Evolutionary conservation across 2,329 filamentous ascomycete genomes (phyloP).

Genomic region (Aspergillus neotritici): DNA sequence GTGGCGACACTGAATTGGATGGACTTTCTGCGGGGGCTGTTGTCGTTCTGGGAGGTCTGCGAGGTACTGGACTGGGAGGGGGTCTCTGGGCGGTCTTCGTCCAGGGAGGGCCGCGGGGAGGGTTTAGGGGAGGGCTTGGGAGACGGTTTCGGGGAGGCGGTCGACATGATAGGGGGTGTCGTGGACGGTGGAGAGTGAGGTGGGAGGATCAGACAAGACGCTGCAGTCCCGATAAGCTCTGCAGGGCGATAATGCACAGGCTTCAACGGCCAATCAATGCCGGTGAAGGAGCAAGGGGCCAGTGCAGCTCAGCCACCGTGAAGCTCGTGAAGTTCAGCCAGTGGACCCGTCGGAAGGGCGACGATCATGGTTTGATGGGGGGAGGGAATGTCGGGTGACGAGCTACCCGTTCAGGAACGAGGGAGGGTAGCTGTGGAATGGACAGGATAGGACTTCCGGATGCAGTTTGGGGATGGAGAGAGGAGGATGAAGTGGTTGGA

Average conservation of each 20-base stretch:
- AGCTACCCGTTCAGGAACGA: not conserved
- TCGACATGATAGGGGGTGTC: conserved; percentile 5
- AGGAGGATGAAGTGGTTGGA: too few species aligned
- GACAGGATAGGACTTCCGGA: too few species aligned
- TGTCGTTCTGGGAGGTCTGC: conserved; percentile 19
- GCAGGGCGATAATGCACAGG: not conserved
- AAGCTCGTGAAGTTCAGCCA: conserved; percentile 23
- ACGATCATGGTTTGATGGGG: conserved; percentile 21
- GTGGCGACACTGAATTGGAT: conserved; percentile 35
- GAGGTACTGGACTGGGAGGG: conserved; percentile 13
- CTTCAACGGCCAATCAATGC: not conserved
- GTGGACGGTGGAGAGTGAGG: not conserved
- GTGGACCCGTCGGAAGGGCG: conserved; percentile 18
- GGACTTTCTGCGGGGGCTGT: conserved; percentile 29
- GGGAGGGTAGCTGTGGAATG: too few species aligned
- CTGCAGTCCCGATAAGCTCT: not conserved
- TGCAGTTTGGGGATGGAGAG: too few species aligned
- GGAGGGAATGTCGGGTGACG: not conserved
- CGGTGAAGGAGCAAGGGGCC: conserved; percentile 1
- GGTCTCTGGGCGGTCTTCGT: conserved; percentile 4
- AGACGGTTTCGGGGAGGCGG: conserved; percentile 7
- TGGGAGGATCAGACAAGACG: not conserved
- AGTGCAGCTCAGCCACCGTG: conserved; percentile 22
- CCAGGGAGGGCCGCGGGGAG: conserved; percentile 6
- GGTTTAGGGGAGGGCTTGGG: not conserved